Conservation (phyloP, 306 rosid species). For the Cyclanthera cordifolia region DNA sequence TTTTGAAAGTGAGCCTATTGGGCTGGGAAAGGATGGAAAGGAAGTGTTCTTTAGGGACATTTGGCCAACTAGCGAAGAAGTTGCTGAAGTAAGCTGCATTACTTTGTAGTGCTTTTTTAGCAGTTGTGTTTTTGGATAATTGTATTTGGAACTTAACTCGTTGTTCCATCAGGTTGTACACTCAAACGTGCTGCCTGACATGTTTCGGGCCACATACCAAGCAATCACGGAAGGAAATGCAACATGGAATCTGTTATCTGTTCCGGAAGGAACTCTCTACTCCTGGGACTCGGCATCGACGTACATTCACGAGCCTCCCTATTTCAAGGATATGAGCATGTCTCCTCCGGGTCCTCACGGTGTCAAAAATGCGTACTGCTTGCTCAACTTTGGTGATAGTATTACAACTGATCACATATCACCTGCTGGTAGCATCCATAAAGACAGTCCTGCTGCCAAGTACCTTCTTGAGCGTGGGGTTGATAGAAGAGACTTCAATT, state of each 20-base stretch:
- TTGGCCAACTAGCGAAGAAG: slow-evolving; percentile 89
- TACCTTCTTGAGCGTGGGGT: slow-evolving; percentile 80
- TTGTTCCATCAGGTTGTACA: slow-evolving; percentile 52
- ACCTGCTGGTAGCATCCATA: slow-evolving; percentile 99
- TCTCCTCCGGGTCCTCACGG: slow-evolving; percentile 87
- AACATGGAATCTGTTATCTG: slow-evolving; percentile 80
- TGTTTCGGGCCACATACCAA: slow-evolving; percentile 83
- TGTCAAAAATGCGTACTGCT: slow-evolving; percentile 67
- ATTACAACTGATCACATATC: slow-evolving; percentile 97
- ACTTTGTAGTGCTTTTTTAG: slow-evolving; percentile 12
- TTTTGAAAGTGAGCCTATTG: slow-evolving; percentile 67
- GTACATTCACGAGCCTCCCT: slow-evolving; percentile 86
- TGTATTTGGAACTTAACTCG: neutral
- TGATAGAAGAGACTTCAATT: slow-evolving; percentile 85
- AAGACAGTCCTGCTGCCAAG: slow-evolving; percentile 86
- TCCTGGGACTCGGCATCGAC: slow-evolving; percentile 84
- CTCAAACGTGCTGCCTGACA: slow-evolving; percentile 81
- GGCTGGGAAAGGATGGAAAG: slow-evolving; percentile 62
- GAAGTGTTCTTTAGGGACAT: slow-evolving; percentile 67
- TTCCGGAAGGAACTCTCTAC: slow-evolving; percentile 75
- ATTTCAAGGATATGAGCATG: slow-evolving; percentile 82
- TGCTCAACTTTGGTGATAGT: slow-evolving; percentile 96
- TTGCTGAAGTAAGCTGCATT: slow-evolving; percentile 48
- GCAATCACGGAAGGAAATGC: slow-evolving; percentile 89
- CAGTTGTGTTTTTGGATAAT: neutral